A percentile compares a stretch with the other conserved stretches of the same genome.
Evolutionary conservation across 1,139 yeast species (phyloP).

Genomic region (Blastobotrys malaysiensis): DNA sequence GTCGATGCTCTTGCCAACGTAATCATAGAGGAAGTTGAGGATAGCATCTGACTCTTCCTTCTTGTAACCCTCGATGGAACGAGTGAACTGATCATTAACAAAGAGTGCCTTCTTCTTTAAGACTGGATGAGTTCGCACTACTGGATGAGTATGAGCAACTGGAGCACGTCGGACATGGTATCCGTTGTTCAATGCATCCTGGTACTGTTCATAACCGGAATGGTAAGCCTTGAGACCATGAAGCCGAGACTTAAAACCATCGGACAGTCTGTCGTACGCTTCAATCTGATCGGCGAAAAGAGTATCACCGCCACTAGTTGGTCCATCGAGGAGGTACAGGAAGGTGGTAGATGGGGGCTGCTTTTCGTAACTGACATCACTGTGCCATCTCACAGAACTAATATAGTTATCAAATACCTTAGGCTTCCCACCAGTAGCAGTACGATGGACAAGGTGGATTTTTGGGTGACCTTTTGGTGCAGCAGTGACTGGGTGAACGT

Average conservation of each 20-base stretch:
- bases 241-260: slow-evolving; percentile 45
- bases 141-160: slow-evolving; percentile 48
- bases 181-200: slow-evolving; percentile 39
- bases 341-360: slow-evolving; percentile 62
- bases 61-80: slow-evolving; percentile 51
- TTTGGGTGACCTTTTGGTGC: slow-evolving; percentile 59
- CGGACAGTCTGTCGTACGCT: slow-evolving; percentile 54
- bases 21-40: slow-evolving; percentile 46
- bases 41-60: slow-evolving; percentile 50
- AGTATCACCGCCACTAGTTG: slow-evolving; percentile 58
- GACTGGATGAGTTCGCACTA: slow-evolving; percentile 54
- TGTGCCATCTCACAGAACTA: slow-evolving; percentile 47
- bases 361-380: slow-evolving; percentile 55
- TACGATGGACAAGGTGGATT: slow-evolving; percentile 50
- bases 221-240: slow-evolving; percentile 49
- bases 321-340: slow-evolving; percentile 48
- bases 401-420: slow-evolving; percentile 16
- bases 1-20: slow-evolving; percentile 46
- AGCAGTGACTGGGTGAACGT: slow-evolving; percentile 63
- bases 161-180: slow-evolving; percentile 49
- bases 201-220: slow-evolving; percentile 48
- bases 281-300: slow-evolving; percentile 51
- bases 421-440: slow-evolving; percentile 12
- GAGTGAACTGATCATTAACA: slow-evolving; percentile 51
- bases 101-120: slow-evolving; percentile 48